Evolutionary conservation across 495 filamentous ascomycete species (phyloP).

Genomic region (Penicillium steckii): DNA sequence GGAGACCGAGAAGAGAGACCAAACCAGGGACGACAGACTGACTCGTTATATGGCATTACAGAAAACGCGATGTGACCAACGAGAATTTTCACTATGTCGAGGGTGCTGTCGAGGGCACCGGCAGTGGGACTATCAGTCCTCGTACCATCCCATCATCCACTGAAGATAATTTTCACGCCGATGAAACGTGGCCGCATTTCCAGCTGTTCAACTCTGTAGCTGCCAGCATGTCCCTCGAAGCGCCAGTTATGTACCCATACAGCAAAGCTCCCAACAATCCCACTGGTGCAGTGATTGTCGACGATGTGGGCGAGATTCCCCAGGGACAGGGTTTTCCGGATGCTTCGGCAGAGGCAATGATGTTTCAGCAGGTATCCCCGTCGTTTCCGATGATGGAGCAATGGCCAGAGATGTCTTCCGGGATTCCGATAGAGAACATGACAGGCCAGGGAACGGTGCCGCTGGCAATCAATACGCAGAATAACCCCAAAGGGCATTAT

Average conservation of each 20-base stretch:
- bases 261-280: constrained; percentile 30
- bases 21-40: neutral
- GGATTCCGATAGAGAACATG: constrained; percentile 22
- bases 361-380: constrained; percentile 38
- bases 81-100: constrained; percentile 35
- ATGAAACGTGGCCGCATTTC: constrained; percentile 44
- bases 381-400: constrained; percentile 36
- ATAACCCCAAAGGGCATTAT: constrained; percentile 27
- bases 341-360: constrained; percentile 29
- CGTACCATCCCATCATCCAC: constrained; percentile 42
- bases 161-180: constrained; percentile 44
- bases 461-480: constrained; percentile 25
- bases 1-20: constrained; percentile 6
- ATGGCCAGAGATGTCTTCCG: constrained; percentile 28
- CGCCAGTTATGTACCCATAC: constrained; percentile 38
- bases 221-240: constrained; percentile 37
- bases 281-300: constrained; percentile 39
- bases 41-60: constrained; percentile 1
- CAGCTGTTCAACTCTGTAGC: constrained; percentile 40
- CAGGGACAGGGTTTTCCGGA: constrained; percentile 37
- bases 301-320: constrained; percentile 37
- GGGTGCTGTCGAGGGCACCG: constrained; percentile 33
- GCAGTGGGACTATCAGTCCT: constrained; percentile 43
- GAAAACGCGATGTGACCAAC: constrained; percentile 32
- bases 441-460: constrained; percentile 19